phyloP scores from a whole-genome alignment of 2,329 filamentous ascomycete genomes.

The Dactylellina parvicollis region DNA sequence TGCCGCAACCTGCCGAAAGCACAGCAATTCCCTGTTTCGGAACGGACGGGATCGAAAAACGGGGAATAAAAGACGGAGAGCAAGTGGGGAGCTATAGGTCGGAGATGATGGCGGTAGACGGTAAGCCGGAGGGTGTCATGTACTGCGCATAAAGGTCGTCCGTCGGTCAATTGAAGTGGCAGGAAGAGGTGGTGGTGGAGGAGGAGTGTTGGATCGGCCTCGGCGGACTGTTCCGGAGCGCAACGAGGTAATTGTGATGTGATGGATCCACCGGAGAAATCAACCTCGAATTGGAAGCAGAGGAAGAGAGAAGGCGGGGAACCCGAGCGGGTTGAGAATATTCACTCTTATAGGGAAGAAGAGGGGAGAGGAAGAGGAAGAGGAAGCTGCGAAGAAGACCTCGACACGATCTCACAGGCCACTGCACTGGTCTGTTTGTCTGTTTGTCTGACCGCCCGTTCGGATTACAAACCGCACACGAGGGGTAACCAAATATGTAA shows the following conservation, averaged over 20 bases:
- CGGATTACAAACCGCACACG: too few species aligned
- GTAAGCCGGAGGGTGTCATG: not conserved
- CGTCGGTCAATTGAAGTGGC: slow-evolving; percentile 5
- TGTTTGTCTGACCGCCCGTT: too few species aligned
- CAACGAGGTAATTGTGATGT: slow-evolving; percentile 38
- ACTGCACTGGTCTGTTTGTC: not conserved
- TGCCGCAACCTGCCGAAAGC: slow-evolving; percentile 19
- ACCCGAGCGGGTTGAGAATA: slow-evolving; percentile 1
- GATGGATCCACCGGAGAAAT: too few species aligned
- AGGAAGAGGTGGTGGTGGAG: too few species aligned
- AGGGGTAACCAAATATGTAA: too few species aligned
- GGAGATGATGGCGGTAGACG: not conserved
- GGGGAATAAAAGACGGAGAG: not conserved
- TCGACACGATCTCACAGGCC: not conserved
- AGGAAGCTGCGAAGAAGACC: slow-evolving; percentile 24
- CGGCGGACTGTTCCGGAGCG: slow-evolving; percentile 29
- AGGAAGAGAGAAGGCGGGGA: slow-evolving; percentile 28
- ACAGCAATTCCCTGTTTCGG: slow-evolving; percentile 21
- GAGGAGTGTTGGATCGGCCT: slow-evolving; percentile 6
- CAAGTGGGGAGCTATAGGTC: not conserved
- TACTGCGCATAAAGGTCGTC: not conserved
- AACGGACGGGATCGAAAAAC: not conserved
- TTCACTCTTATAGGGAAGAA: too few species aligned
- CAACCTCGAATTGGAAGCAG: not conserved
- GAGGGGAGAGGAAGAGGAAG: not conserved